Base-by-base conservation (phyloP, 2,329 filamentous ascomycete species). In the Fusarium scirpi region DNA sequence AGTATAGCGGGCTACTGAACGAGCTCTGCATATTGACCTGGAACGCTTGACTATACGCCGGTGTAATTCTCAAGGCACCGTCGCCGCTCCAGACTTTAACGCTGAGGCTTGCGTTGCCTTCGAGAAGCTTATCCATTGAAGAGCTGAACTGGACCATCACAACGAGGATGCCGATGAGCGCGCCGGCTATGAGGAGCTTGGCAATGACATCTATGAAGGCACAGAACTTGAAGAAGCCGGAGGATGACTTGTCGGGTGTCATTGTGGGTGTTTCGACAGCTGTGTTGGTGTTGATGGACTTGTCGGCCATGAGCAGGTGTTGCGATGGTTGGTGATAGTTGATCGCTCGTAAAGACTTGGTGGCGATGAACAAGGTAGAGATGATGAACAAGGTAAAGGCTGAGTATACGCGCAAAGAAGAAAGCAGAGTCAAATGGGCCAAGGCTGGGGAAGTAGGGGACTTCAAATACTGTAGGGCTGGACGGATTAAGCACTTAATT, bases 131-230 rank as follows among this genome's bases (percentile, higher is more conserved):
- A 0, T 47, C 25, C 12, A 71, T 29, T 18, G 52, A 45, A 13
- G 6, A 32, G 60, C 30, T 69, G 48, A 71, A 55, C 18, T 54
- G 45, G 3, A 71, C 38, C 6, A 71, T 57, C n/a, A 71, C 13
- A 8, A 71, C 56, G 2, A 71, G 60, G 10, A 71, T 71, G 20
- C 69, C 69, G 11, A 71, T 62, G 8, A 71, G 65, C n/a, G 69
- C 69, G 11, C 69, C 68, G 6, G 65, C 47, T 8, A 61, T 61
- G 3, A 62, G 53, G 32, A 71, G 65, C 51, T 71, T 71, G 51
- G 69, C 57, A 12, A 71, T 8, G 3, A 71, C 52, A 51, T 71
- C 69, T 30, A 71, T 32, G 20, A 71, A 66, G 45, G 69, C 69
- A 2, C 71, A 59, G 30, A 71, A 20, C 20, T 71, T 71, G 40